phyloP scores from a whole-genome alignment of 1,139 yeast genomes.

The Yamadazyma pseudoaaseri region DNA sequence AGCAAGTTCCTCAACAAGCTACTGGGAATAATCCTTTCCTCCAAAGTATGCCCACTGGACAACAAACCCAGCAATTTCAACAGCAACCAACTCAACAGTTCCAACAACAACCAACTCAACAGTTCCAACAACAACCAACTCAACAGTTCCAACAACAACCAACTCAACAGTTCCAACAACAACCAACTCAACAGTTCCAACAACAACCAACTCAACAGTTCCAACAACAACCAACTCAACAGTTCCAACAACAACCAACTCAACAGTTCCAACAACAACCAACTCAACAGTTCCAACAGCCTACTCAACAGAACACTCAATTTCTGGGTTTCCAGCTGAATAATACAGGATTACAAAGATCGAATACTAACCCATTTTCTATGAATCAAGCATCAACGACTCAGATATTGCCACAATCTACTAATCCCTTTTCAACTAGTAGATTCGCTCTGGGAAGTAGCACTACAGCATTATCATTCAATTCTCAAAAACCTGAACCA shows the following conservation, averaged over 20 bases:
- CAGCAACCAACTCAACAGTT: constrained; percentile 6
- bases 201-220: constrained; percentile 11
- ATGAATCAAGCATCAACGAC: constrained; percentile 2
- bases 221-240: constrained; percentile 16
- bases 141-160: constrained; percentile 17
- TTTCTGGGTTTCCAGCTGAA: background rate
- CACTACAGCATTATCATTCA: constrained; percentile 38
- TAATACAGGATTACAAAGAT: constrained; percentile 22
- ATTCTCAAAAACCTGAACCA: constrained; percentile 19
- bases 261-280: constrained; percentile 15
- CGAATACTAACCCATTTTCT: constrained; percentile 46
- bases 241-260: constrained; percentile 2
- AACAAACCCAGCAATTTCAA: constrained; percentile 13
- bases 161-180: too few species aligned
- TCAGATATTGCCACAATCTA: constrained; percentile 9
- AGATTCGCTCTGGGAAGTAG: constrained; percentile 34
- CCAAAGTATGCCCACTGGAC: constrained; percentile 13
- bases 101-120: constrained; percentile 12
- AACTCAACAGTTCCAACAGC: constrained; percentile 8
- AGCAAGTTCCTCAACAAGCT: constrained; percentile 21
- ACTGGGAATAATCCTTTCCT: constrained; percentile 28
- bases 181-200: constrained; percentile 15
- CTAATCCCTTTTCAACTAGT: constrained; percentile 51
- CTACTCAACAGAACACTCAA: constrained; percentile 13
- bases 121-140: too few species aligned